Evolutionary conservation across 2,329 filamentous ascomycete genomes (phyloP).

Genomic region (Aspergillus caelatus): DNA sequence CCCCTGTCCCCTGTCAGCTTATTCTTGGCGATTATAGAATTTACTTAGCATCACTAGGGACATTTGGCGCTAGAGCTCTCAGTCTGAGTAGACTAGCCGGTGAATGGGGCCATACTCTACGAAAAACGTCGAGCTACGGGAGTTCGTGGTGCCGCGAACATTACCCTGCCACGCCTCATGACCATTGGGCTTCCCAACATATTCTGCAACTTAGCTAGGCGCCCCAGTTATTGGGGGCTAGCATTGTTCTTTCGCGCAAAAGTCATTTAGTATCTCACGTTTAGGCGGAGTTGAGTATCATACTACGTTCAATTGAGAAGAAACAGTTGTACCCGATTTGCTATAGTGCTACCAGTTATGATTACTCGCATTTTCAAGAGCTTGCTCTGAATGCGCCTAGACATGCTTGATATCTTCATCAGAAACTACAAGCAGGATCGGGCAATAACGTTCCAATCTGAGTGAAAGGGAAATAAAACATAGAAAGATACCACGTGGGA

Average conservation of each 20-base stretch:
- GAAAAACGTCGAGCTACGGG: not conserved
- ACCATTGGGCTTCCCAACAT: not conserved
- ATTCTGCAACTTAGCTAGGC: not conserved
- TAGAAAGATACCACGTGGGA: not conserved
- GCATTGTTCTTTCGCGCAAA: not conserved
- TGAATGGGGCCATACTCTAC: not conserved
- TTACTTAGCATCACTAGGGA: not conserved
- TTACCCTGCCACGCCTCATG: not conserved
- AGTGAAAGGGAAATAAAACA: not conserved
- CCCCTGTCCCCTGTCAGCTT: not conserved
- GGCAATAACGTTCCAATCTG: not conserved
- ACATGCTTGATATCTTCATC: not conserved
- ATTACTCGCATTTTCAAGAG: not conserved
- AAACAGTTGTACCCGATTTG: not conserved
- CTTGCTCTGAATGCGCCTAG: not conserved
- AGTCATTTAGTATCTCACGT: not conserved
- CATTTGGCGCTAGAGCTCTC: not conserved
- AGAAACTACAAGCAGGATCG: not conserved
- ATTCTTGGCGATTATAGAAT: not conserved
- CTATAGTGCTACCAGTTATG: not conserved
- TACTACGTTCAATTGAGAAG: not conserved
- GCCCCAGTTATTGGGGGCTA: not conserved
- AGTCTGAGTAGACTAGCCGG: not conserved
- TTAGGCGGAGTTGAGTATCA: too few species aligned
- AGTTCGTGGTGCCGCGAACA: not conserved